Percentiles rank a stretch among this genome's conserved stretches.
Conservation (phyloP, 495 filamentous ascomycete species). For the Aspergillus egyptiacus region DNA sequence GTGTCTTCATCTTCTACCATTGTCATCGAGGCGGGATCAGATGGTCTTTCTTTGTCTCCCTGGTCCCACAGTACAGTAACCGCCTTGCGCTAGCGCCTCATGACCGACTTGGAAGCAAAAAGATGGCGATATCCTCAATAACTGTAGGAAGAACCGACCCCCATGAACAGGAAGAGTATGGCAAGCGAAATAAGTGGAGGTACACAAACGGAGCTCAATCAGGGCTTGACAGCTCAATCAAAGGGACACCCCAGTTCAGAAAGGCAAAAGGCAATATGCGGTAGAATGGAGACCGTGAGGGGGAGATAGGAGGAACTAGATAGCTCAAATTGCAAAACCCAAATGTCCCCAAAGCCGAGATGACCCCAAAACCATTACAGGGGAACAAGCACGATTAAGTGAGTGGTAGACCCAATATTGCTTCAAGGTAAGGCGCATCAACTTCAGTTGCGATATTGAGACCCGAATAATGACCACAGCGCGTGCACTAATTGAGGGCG, state of each 20-base stretch:
- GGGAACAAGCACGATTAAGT: constrained; percentile 8
- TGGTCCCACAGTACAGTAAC: neutral
- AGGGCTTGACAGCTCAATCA: neutral
- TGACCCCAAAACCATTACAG: constrained; percentile 3
- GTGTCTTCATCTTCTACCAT: constrained; percentile 40
- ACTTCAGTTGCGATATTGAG: constrained; percentile 3
- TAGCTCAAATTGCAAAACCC: constrained; percentile 10
- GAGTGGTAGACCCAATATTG: neutral
- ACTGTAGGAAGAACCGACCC: neutral
- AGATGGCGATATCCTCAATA: neutral
- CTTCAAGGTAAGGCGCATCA: neutral
- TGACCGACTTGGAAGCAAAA: constrained; percentile 13
- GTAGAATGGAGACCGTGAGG: neutral
- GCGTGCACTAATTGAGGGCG: constrained; percentile 12
- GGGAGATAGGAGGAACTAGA: constrained; percentile 10
- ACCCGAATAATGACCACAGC: constrained; percentile 11
- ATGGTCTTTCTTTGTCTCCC: constrained; percentile 6
- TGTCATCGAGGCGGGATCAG: constrained; percentile 2
- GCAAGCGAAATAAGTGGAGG: neutral
- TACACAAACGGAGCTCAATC: neutral
- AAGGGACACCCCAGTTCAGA: too few species aligned
- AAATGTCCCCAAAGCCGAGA: neutral
- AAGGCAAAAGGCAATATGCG: neutral
- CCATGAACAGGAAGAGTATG: neutral
- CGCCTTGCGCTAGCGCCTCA: constrained; percentile 17